Conservation (phyloP, 805 yeast species). For the Sugiyamaella boreocaroliniensis region DNA sequence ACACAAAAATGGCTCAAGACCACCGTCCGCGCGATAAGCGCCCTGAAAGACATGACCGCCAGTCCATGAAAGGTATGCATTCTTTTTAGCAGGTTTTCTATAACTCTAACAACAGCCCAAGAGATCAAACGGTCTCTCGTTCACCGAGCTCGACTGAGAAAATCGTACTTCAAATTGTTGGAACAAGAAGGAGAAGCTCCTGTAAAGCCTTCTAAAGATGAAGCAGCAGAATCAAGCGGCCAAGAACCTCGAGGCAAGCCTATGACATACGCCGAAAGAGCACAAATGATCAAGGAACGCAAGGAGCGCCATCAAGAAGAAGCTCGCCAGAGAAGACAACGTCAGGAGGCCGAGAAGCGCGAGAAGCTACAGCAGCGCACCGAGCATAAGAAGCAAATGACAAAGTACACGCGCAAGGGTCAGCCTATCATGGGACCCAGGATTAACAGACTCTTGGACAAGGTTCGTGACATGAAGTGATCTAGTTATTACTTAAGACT, state of each 20-base stretch:
- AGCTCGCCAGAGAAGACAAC: slow-evolving; percentile 29
- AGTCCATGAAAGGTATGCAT: background rate
- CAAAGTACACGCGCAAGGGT: slow-evolving; percentile 60
- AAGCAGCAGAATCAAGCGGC: slow-evolving; percentile 2
- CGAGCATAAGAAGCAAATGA: slow-evolving; percentile 40
- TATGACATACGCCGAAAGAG: slow-evolving; percentile 31
- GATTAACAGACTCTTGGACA: slow-evolving; percentile 68
- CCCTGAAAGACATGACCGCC: background rate
- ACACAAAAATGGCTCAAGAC: background rate
- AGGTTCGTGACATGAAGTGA: slow-evolving; percentile 40
- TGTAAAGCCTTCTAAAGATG: background rate
- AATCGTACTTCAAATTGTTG: slow-evolving; percentile 70
- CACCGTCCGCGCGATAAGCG: background rate
- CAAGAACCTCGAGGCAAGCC: slow-evolving; percentile 15
- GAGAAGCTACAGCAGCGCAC: slow-evolving; percentile 33
- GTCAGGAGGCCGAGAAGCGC: slow-evolving; percentile 36
- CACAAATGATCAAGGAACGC: slow-evolving; percentile 33
- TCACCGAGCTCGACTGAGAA: slow-evolving; percentile 75
- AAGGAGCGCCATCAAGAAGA: slow-evolving; percentile 37
- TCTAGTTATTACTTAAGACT: too few species aligned
- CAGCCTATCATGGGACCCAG: slow-evolving; percentile 92
- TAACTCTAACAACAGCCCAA: slow-evolving; percentile 30
- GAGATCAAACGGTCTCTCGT: slow-evolving; percentile 74
- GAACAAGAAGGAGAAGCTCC: slow-evolving; percentile 48
- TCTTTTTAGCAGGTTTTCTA: background rate